phyloP scores from a whole-genome alignment of 148 eudicot species.

The Nepenthes mirabilis region DNA sequence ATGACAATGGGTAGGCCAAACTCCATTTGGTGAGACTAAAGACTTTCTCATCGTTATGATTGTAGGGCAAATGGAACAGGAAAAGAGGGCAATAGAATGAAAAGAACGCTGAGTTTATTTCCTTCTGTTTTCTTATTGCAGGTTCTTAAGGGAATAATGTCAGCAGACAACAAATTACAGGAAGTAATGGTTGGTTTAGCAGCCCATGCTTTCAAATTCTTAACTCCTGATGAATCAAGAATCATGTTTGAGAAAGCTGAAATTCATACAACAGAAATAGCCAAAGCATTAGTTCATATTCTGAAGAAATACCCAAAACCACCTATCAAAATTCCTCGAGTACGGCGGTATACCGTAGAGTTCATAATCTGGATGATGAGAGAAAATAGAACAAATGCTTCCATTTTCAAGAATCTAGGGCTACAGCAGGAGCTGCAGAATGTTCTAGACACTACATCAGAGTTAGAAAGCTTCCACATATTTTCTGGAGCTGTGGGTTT shows the following conservation, averaged over 20 bases:
- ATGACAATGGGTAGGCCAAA: too few species aligned
- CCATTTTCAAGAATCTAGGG: slow-evolving; percentile 34
- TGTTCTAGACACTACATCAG: slow-evolving; percentile 65
- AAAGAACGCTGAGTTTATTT: not conserved
- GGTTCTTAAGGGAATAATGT: slow-evolving; percentile 62
- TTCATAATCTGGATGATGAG: slow-evolving; percentile 83
- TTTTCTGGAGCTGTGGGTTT: slow-evolving; percentile 84
- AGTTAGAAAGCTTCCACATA: slow-evolving; percentile 66
- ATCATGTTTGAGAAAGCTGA: slow-evolving; percentile 30
- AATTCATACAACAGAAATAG: slow-evolving; percentile 38
- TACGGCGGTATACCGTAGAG: slow-evolving; percentile 77
- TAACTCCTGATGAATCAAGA: slow-evolving; percentile 37
- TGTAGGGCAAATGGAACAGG: too few species aligned
- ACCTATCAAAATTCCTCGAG: slow-evolving; percentile 42
- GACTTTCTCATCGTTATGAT: too few species aligned
- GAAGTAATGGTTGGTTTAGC: slow-evolving; percentile 94
- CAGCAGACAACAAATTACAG: slow-evolving; percentile 49
- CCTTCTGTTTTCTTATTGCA: slow-evolving; percentile 18
- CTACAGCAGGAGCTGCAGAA: slow-evolving; percentile 49
- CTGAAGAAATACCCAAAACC: slow-evolving; percentile 50
- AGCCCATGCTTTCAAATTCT: slow-evolving; percentile 52
- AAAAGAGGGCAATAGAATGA: too few species aligned
- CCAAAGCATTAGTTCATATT: slow-evolving; percentile 36
- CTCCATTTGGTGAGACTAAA: too few species aligned
- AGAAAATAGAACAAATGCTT: slow-evolving; percentile 24